These are phyloP conservation scores for Fraxinus albicans DNA, from an alignment of 305 asterid species.

Conservation along the genomic window DNA sequence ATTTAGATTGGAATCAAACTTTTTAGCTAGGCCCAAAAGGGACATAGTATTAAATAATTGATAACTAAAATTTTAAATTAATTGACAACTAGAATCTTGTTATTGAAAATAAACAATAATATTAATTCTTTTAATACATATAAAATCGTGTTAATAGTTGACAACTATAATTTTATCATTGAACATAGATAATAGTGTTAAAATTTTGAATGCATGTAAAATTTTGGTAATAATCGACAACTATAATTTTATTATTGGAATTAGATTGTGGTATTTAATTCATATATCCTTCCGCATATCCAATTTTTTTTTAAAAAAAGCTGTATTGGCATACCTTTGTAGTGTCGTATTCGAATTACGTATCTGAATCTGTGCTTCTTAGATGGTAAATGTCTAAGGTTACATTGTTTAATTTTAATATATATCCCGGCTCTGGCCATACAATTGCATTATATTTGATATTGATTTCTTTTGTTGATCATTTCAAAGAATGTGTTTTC, in stretches of 20 bases:
- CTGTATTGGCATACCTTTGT: background rate
- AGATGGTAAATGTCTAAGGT: background rate
- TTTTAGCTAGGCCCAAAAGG: background rate
- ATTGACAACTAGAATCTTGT: background rate
- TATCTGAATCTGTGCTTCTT: background rate
- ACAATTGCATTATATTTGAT: background rate
- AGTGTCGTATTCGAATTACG: background rate
- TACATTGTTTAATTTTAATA: background rate
- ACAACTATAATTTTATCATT: too few species aligned
- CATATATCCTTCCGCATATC: background rate
- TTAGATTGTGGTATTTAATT: background rate
- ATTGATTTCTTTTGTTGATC: background rate
- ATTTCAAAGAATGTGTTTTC: background rate
- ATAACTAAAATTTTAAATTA: too few species aligned
- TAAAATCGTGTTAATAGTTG: background rate
- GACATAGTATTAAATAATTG: background rate
- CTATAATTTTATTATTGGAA: background rate
- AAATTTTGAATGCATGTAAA: background rate
- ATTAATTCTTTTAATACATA: background rate
- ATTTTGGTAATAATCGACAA: background rate
- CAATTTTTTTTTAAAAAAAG: too few species aligned
- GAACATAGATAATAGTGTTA: background rate
- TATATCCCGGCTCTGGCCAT: background rate
- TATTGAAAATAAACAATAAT: too few species aligned
- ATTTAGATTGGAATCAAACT: background rate